A percentile compares a stretch with the other conserved stretches of the same genome.
Evolutionary conservation across 306 rosid genomes (phyloP).

Genomic region (Lathyrus sativus): DNA sequence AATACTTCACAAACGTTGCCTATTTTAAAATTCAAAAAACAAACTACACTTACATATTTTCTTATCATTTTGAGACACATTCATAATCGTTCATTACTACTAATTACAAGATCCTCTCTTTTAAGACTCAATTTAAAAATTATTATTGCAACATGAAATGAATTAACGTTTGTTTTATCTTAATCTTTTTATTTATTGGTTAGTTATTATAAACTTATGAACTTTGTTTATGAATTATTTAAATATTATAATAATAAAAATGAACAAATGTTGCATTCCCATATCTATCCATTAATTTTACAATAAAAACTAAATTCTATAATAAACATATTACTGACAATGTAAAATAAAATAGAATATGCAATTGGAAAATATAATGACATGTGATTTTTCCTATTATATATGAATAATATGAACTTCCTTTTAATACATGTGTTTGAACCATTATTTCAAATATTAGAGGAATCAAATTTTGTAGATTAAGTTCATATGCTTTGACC

Average conservation of each 20-base stretch:
- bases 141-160: neutral
- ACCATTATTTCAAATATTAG: neutral
- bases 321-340: no score
- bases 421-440: neutral
- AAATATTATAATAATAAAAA: no score
- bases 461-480: neutral
- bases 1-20: no score
- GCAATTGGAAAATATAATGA: neutral
- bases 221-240: no score
- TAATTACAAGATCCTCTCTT: neutral
- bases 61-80: no score
- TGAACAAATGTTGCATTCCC: no score
- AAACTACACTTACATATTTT: no score
- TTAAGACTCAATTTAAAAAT: neutral
- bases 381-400: neutral
- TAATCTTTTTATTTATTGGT: neutral
- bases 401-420: neutral
- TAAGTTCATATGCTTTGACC: conserved; percentile 1
- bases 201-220: neutral
- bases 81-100: no score
- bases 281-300: no score
- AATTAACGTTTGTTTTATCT: neutral
- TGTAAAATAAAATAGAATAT: no score
- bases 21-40: no score
- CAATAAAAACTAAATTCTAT: no score